A percentile compares a stretch with the other conserved stretches of the same genome.
These are phyloP conservation scores for Leavenworthia alabamica DNA, from an alignment of 345 rosid species.

Conservation along the genomic window DNA sequence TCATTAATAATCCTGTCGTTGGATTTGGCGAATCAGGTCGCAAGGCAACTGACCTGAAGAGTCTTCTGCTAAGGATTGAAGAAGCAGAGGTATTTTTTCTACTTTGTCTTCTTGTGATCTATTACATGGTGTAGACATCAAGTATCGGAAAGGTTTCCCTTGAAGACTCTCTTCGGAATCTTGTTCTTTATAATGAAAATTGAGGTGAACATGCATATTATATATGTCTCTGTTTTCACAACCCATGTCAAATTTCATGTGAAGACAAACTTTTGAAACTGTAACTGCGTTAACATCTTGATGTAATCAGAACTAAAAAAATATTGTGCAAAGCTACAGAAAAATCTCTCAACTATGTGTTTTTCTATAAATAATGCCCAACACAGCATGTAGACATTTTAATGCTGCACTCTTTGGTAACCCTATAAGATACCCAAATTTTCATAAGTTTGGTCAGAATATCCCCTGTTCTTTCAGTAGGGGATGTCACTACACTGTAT, in stretches of 20 bases:
- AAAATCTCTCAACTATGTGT: background rate
- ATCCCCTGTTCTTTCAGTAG: background rate
- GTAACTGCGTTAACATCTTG: background rate
- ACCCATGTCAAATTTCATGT: background rate
- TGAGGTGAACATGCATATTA: background rate
- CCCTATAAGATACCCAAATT: background rate
- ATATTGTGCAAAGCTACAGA: background rate
- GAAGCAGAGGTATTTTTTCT: constrained; percentile 77
- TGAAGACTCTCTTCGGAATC: background rate
- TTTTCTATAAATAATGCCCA: background rate
- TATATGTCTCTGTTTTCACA: background rate
- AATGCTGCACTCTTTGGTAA: background rate
- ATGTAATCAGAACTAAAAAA: background rate
- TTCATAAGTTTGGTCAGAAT: background rate
- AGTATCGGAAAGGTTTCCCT: background rate
- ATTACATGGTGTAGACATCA: constrained; percentile 9
- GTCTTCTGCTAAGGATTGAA: constrained; percentile 83
- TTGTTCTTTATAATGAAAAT: background rate
- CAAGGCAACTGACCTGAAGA: constrained; percentile 69
- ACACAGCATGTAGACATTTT: background rate
- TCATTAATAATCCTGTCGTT: constrained; percentile 79
- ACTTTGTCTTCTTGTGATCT: constrained; percentile 14
- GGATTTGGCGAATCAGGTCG: constrained; percentile 92
- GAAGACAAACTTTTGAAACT: background rate
- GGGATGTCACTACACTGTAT: background rate